Base-by-base conservation (phyloP, 2,329 filamentous ascomycete genomes). In the Thermoascus crustaceus region DNA sequence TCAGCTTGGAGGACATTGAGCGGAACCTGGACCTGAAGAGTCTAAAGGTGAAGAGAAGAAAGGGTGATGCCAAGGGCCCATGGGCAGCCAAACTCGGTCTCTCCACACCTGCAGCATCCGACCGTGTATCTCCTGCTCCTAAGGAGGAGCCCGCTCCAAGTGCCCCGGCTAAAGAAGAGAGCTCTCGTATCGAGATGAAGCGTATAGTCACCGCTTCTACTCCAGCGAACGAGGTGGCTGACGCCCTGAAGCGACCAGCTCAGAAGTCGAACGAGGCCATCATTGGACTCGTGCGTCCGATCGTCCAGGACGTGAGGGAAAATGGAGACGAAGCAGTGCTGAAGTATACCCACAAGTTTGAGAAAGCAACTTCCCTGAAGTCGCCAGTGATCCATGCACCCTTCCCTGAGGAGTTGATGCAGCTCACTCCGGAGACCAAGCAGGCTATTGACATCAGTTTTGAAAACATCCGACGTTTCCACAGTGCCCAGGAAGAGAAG, bases 311-410 rank as follows among this genome's bases (percentile, higher is more conserved):
- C 31, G 82, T 98, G 37, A 83, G 80, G 37, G 72, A 76, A 27
- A 78, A 84, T 21, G 91, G 91, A 35, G 91, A 98, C 63, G 82
- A 82, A 51, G 88, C 86, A 3, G 72, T 98, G 16, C 73, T 98
- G 29, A 82, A 84, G 33, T 96, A 94, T 62, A 96, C 91, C 1
- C 88, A 95, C 73, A 94, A 93, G 61, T 98, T 98, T 49, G 91
- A 98, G 58, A 94, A 89, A 67, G 91, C 89, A 1, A 94, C 85
- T 1, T 89, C 85, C 2, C 70, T 98, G 40, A 91, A 78, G 9
- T 89, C 87, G 1, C 86, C 89, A 0, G 87, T 98, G 9, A 71
- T 98, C 44, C 82, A 79, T 53, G 89, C 91, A 1, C 91, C 91
- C 0, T 98, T 94, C 69, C 80, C 86, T 1, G 65, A 80, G 46